These are phyloP conservation scores for Anaeramoeba flamelloides DNA, from an alignment of 78 protist species.

Conservation along the genomic window DNA sequence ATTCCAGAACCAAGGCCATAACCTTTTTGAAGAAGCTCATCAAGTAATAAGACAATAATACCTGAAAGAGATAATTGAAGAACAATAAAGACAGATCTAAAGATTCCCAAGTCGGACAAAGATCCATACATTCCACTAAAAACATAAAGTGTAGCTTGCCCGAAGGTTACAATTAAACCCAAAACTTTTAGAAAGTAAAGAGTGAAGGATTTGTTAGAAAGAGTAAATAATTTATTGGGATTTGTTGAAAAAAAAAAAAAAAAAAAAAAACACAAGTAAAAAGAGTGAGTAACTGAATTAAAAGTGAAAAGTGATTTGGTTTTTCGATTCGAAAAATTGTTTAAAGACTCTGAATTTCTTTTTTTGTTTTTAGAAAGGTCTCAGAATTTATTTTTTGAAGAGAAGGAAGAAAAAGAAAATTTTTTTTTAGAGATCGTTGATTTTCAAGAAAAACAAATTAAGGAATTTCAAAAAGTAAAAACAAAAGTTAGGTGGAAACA, in stretches of 20 bases:
- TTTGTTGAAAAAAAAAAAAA: too few species aligned
- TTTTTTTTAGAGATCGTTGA: slow-evolving; percentile 10
- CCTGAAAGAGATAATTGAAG: slow-evolving; percentile 91
- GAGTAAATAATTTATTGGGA: too few species aligned
- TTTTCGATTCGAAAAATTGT: too few species aligned
- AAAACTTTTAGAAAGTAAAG: too few species aligned
- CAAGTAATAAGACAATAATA: slow-evolving; percentile 75
- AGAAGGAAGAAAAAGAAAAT: background rate
- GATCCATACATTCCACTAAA: slow-evolving; percentile 95
- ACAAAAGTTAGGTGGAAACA: too few species aligned
- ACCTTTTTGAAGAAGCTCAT: slow-evolving; percentile 97
- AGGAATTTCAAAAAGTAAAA: too few species aligned
- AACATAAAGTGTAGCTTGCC: slow-evolving; percentile 86
- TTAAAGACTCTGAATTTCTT: too few species aligned
- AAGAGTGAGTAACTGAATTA: background rate
- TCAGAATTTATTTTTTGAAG: too few species aligned
- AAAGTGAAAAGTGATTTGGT: too few species aligned
- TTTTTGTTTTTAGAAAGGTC: too few species aligned
- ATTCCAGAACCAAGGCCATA: slow-evolving; percentile 96
- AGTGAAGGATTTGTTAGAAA: too few species aligned
- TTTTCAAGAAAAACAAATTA: too few species aligned
- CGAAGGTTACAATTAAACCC: slow-evolving; percentile 84
- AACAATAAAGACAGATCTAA: slow-evolving; percentile 75
- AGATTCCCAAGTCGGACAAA: slow-evolving; percentile 67
- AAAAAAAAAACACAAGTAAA: background rate